Percentiles rank a stretch among this genome's conserved stretches.
These are phyloP conservation scores for Endocalyx cinctus DNA, from an alignment of 2,329 filamentous ascomycete genomes.

Conservation along the genomic window DNA sequence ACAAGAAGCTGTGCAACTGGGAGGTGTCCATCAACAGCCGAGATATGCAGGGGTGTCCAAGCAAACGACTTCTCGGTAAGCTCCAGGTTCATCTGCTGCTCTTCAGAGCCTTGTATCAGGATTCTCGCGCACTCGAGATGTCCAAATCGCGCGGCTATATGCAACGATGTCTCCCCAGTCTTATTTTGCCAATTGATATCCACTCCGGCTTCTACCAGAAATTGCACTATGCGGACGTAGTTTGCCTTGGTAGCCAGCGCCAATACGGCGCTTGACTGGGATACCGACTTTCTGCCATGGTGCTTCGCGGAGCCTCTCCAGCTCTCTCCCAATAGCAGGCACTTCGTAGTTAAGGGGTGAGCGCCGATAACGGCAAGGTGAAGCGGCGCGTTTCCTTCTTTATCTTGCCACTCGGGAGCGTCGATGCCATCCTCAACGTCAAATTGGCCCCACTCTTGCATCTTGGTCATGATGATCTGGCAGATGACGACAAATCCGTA, in stretches of 20 bases:
- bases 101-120: constrained; percentile 63
- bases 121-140: constrained; percentile 75
- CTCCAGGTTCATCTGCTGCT: constrained; percentile 72
- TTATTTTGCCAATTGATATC: constrained; percentile 92
- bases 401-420: constrained; percentile 82
- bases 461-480: constrained; percentile 77
- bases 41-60: constrained; percentile 94
- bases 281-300: constrained; percentile 62
- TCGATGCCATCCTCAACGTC: constrained; percentile 83
- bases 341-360: constrained; percentile 79
- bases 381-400: constrained; percentile 83
- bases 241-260: constrained; percentile 86
- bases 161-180: constrained; percentile 84
- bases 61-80: constrained; percentile 77
- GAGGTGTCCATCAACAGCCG: constrained; percentile 82
- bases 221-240: constrained; percentile 75
- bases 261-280: constrained; percentile 82
- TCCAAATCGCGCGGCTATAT: constrained; percentile 85
- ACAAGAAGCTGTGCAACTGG: constrained; percentile 72
- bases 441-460: constrained; percentile 87
- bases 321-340: constrained; percentile 74
- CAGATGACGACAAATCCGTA: constrained; percentile 92
- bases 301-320: constrained; percentile 61
- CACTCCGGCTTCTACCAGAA: constrained; percentile 84
- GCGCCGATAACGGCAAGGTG: constrained; percentile 91